phyloP scores from a whole-genome alignment of 495 filamentous ascomycete species.

The Talaromyces thailandensis region DNA sequence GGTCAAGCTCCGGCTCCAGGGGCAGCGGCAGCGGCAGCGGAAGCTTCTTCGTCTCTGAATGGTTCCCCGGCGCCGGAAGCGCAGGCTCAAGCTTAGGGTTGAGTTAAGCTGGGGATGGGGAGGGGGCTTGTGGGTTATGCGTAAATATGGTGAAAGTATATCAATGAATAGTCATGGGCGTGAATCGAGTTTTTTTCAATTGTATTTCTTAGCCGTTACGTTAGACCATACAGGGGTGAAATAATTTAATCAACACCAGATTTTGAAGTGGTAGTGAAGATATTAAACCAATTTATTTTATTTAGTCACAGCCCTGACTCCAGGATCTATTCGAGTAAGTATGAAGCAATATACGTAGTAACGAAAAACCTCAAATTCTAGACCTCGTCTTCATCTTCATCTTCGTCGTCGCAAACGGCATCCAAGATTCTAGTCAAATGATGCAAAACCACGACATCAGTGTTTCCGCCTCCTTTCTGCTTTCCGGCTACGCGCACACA shows the following conservation, averaged over 20 bases:
- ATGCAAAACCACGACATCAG: constrained; percentile 36
- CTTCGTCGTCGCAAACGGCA: constrained; percentile 36
- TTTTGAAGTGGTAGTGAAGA: neutral
- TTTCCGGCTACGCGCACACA: constrained; percentile 60
- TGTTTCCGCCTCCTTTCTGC: constrained; percentile 51
- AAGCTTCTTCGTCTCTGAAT: neutral
- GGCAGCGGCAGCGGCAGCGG: neutral
- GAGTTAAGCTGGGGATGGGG: neutral
- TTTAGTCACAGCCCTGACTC: neutral
- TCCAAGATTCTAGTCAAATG: constrained; percentile 58
- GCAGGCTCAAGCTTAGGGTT: neutral
- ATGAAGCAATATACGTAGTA: neutral
- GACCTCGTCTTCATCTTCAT: constrained; percentile 4
- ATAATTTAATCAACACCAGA: neutral
- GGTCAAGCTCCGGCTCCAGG: neutral
- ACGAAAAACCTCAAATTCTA: neutral
- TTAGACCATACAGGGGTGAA: neutral
- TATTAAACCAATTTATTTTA: neutral
- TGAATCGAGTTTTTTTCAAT: neutral
- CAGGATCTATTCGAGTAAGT: neutral
- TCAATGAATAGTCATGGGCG: neutral
- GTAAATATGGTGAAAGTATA: neutral
- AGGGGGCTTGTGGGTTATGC: neutral
- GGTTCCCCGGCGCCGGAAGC: neutral
- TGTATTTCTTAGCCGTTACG: neutral